Base-by-base conservation (phyloP, 2,329 filamentous ascomycete species). In the Talaromyces sp. region DNA sequence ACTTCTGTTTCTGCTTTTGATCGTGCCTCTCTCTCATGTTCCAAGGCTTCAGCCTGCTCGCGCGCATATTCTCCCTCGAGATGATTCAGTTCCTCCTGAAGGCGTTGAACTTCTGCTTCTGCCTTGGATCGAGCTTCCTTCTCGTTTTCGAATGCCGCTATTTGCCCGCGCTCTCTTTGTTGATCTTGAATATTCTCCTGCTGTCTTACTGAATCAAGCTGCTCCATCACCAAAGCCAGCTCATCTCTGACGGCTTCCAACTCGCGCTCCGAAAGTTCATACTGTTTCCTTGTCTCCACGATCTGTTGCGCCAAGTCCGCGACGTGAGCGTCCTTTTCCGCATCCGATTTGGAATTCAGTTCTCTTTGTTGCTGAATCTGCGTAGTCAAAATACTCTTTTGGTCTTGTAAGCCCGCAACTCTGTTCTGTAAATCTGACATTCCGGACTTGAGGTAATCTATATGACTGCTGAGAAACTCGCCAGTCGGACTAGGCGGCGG, bases 281-380 rank as follows among this genome's bases (percentile, higher is more conserved):
- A 75, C 68, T 90, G 86, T 47, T 84, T 84, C 70, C 90, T 89
- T 72, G 89, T 87, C 67, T 89, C 85, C 22, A 86, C 83, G 69
- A 83, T 68, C 69, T 84, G 76, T 64, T 80, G 78, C 9, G 76
- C 78, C 61, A 84, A 69, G 39, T 82, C 77, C 33, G 75, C 75
- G 45, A 83, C 79, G 65, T 82, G 79, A 19, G 78, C 77, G 69
- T 84, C 82, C 58, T 84, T 81, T 69, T 85, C 78, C 14, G 81
- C 83, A 70, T 96, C 92, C 1, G 92, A 93, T 73, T 93, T 93
- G 80, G 85, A 93, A 79, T 96, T 96, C 65, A 97, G 85, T 73
- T 96, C 92, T 66, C 93, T 90, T 78, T 98, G 94, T 75, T 98
- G 93, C 79, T 96, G 94, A 72, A 97, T 94, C 76, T 98, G 93